Base-by-base conservation (phyloP, 169 alveolate species). In the Plasmodium cynomolgi region DNA sequence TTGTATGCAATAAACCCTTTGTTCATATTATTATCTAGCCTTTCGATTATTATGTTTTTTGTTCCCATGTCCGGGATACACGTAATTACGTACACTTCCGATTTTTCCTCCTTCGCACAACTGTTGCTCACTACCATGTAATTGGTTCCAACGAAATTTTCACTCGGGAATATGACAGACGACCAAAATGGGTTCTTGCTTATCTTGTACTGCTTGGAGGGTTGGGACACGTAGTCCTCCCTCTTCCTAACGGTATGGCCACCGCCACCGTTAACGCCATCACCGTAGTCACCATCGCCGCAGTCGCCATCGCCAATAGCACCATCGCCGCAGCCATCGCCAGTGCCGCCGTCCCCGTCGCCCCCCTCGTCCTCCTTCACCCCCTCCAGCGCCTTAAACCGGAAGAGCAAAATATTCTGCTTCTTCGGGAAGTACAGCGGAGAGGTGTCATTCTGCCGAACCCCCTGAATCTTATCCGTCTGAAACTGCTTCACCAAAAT, bases 1-100 rank as follows among this genome's bases (percentile, higher is more conserved):
- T 96, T 96, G 79, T 93, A 92, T 31, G 97, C 96, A 62, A 96
- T 93, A 82, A 68, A 97, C 20, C 98, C 98, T 77, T 93, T 96
- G 4, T 93, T 95, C 81, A 29, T 23, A 80, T 71, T 83, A 8
- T 68, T 68, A 72, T 93, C 95, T 31, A 97, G 93, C 50, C 83
- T 91, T 37, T 96, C 96, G 5, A 97, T 95, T 11, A 96, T 91
- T 34, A 96, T 94, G 91, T 96, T 96, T 85, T 96, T 96, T 37
- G 96, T 93, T 44, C 98, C 98, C 56, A 93, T 79, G 79, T 96
- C 96, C 0, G 98, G 98, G 11, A 96, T 95, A 50, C 97, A 97
- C 7, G 97, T 95, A 26, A 97, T 96, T 44, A 95, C 92, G 80
- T 91, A 96, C 34, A 96, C 98, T 79, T 84, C 91, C 34, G 96